phyloP scores from a whole-genome alignment of 495 filamentous ascomycete species.

The Xylaria curta region DNA sequence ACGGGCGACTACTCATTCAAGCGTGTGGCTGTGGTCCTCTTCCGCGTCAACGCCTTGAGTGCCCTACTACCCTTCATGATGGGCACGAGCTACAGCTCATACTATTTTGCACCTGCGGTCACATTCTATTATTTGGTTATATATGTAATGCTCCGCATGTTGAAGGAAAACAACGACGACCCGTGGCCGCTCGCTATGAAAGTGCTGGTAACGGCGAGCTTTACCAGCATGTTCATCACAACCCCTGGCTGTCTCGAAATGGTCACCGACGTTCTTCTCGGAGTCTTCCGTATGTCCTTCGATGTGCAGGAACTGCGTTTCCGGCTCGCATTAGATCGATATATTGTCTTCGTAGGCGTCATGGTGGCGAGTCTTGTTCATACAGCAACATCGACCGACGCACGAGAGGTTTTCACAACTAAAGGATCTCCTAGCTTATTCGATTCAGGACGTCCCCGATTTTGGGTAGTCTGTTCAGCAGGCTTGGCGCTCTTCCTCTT shows the following conservation, averaged over 20 bases:
- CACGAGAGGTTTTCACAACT: constrained; percentile 19
- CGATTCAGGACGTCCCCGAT: constrained; percentile 22
- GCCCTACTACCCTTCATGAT: constrained; percentile 62
- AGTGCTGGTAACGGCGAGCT: constrained; percentile 51
- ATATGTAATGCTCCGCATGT: constrained; percentile 54
- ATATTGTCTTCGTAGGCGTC: constrained; percentile 35
- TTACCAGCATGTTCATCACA: constrained; percentile 51
- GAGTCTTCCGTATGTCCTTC: constrained; percentile 47
- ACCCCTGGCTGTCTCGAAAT: constrained; percentile 54
- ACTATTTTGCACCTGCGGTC: constrained; percentile 65
- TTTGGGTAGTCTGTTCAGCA: constrained; percentile 34
- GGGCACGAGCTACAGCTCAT: constrained; percentile 62
- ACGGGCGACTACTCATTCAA: constrained; percentile 61
- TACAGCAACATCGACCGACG: constrained; percentile 24
- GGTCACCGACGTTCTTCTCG: constrained; percentile 42
- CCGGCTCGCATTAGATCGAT: constrained; percentile 32
- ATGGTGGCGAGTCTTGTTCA: constrained; percentile 33
- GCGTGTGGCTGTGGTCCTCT: constrained; percentile 55
- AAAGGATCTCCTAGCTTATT: constrained; percentile 25
- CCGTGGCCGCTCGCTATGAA: constrained; percentile 54
- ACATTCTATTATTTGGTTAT: constrained; percentile 67
- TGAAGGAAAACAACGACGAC: constrained; percentile 48
- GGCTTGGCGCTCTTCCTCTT: constrained; percentile 42
- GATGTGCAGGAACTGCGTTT: constrained; percentile 35
- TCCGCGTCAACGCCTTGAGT: constrained; percentile 63